A percentile compares a stretch with the other conserved stretches of the same genome.
These are phyloP conservation scores for Penicillium sp. DNA, from an alignment of 2,329 filamentous ascomycete genomes.

Conservation along the genomic window DNA sequence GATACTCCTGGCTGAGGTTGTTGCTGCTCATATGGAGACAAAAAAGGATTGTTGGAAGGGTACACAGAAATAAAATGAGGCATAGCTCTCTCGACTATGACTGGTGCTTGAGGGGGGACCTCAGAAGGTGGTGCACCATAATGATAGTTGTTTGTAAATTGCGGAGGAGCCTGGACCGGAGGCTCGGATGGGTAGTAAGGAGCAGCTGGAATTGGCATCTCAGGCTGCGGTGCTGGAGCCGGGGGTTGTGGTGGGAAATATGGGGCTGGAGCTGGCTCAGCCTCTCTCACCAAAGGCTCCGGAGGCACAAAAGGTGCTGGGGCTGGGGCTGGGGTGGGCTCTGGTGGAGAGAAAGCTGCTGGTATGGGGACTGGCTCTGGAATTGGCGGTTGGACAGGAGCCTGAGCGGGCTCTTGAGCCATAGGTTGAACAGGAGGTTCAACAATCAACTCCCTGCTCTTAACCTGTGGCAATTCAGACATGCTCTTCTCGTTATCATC, in stretches of 20 bases:
- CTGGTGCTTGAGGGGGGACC: slow-evolving; percentile 57
- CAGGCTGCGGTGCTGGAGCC: background rate
- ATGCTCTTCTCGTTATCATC: slow-evolving; percentile 10
- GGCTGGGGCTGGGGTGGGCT: background rate
- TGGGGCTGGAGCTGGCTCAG: background rate
- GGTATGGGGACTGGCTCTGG: background rate
- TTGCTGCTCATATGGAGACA: slow-evolving; percentile 27
- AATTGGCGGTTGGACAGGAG: background rate
- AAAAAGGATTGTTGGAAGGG: slow-evolving; percentile 53
- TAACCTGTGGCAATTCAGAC: background rate
- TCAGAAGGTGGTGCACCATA: slow-evolving; percentile 22
- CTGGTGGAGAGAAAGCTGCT: background rate
- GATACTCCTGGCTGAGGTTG: background rate
- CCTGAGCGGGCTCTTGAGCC: background rate
- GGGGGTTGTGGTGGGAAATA: background rate
- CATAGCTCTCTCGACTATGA: slow-evolving; percentile 22
- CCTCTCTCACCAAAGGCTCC: background rate
- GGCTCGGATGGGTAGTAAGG: background rate
- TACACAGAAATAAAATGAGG: slow-evolving; percentile 59
- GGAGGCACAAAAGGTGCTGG: background rate
- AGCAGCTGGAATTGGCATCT: background rate
- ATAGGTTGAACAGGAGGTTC: background rate
- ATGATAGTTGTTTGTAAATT: slow-evolving; percentile 11
- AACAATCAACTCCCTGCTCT: background rate
- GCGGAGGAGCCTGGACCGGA: background rate